Percentiles rank a stretch among this genome's conserved stretches.
Conservation (phyloP, 768 basidiomycete species). For the Mycena galericulata region DNA sequence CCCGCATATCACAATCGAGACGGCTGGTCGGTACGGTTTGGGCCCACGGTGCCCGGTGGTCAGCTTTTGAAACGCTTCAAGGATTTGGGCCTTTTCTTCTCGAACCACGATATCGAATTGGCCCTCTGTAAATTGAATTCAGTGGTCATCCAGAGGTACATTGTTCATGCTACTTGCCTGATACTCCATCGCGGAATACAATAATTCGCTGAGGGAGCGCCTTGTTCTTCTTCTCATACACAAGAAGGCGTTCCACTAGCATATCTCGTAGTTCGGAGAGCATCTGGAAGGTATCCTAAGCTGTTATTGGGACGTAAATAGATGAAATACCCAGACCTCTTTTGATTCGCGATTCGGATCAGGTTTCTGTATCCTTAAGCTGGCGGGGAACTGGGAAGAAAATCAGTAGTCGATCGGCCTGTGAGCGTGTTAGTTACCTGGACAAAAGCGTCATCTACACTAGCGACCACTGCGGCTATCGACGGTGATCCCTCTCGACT, state of each 20-base stretch:
- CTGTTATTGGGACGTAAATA: background rate
- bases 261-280: conserved; percentile 72
- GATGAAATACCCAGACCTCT: conserved; percentile 40
- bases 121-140: conserved; percentile 56
- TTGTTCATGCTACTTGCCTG: conserved; percentile 59
- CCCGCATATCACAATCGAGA: conserved; percentile 86
- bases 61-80: conserved; percentile 68
- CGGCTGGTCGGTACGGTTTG: conserved; percentile 64
- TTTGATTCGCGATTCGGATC: conserved; percentile 39
- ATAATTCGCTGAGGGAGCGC: conserved; percentile 74
- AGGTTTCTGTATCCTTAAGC: conserved; percentile 70
- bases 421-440: conserved; percentile 38
- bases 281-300: conserved; percentile 66
- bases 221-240: conserved; percentile 67
- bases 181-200: conserved; percentile 86
- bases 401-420: background rate
- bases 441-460: conserved; percentile 73
- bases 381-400: conserved; percentile 73
- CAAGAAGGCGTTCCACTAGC: conserved; percentile 75
- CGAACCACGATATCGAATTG: conserved; percentile 74
- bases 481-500: conserved; percentile 81
- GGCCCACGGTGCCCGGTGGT: conserved; percentile 52
- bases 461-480: conserved; percentile 87
- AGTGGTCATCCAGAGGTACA: background rate
- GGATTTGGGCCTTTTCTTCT: conserved; percentile 72